A percentile compares a stretch with the other conserved stretches of the same genome.
Conservation (phyloP, 768 basidiomycete genomes). For the Mycena vitilis region DNA sequence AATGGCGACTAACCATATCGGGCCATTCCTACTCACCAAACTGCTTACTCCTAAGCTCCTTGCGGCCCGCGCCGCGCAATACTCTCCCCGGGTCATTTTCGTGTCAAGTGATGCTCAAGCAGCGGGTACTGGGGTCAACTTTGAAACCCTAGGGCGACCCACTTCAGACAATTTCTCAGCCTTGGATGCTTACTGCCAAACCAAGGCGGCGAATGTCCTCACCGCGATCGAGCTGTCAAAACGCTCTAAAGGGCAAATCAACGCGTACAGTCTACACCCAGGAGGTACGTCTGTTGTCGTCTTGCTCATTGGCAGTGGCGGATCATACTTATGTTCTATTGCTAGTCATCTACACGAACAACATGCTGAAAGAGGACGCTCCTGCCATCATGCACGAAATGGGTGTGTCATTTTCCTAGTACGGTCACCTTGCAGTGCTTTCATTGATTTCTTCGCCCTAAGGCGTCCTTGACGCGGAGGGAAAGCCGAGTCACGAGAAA, state of each 20-base stretch:
- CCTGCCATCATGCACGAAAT: not conserved
- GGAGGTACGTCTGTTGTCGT: not conserved
- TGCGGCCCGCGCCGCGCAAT: not conserved
- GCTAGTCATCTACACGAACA: not conserved
- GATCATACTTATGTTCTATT: not conserved
- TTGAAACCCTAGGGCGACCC: not conserved
- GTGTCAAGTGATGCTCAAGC: not conserved
- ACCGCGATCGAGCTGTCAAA: conserved; percentile 23
- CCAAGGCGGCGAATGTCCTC: conserved; percentile 27
- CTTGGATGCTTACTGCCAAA: conserved; percentile 6
- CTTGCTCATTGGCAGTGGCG: not conserved
- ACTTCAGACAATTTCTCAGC: not conserved
- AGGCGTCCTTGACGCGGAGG: not conserved
- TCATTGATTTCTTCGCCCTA: not conserved
- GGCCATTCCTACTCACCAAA: not conserved
- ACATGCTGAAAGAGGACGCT: not conserved
- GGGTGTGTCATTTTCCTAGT: not conserved
- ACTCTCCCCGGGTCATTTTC: not conserved
- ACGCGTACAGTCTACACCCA: conserved; percentile 22
- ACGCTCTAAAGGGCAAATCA: conserved; percentile 7
- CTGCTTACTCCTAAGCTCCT: not conserved
- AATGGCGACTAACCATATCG: not conserved
- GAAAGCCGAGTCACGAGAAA: not conserved
- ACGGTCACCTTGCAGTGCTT: not conserved
- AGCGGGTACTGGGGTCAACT: not conserved